Conservation (phyloP, 805 yeast genomes). For the Lachancea lanzarotensis region DNA sequence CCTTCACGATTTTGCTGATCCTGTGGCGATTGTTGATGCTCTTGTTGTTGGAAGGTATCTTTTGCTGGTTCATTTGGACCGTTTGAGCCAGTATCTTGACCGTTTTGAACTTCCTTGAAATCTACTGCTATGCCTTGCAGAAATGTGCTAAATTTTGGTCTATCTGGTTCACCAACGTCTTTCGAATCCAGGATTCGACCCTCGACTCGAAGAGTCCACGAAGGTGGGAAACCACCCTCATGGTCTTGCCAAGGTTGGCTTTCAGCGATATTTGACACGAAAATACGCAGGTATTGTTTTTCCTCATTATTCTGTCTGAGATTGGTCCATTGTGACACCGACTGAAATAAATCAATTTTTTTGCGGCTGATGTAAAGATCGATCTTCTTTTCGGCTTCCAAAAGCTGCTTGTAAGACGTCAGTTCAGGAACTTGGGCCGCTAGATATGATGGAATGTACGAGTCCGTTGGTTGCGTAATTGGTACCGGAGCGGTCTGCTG, state of each 20-base stretch:
- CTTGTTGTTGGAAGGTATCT: neutral
- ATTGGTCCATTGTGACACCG: slow-evolving; percentile 42
- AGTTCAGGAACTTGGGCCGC: slow-evolving; percentile 57
- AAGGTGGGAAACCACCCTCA: slow-evolving; percentile 35
- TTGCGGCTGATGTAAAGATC: slow-evolving; percentile 81
- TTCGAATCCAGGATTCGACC: slow-evolving; percentile 63
- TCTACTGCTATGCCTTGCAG: slow-evolving; percentile 83
- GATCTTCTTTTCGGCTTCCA: slow-evolving; percentile 73
- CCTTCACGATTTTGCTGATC: slow-evolving; percentile 24
- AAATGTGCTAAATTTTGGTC: slow-evolving; percentile 69
- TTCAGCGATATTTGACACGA: slow-evolving; percentile 71
- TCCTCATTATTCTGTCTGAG: slow-evolving; percentile 36
- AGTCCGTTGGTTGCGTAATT: slow-evolving; percentile 44
- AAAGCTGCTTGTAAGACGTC: slow-evolving; percentile 60
- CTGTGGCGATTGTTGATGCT: slow-evolving; percentile 1
- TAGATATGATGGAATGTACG: slow-evolving; percentile 42
- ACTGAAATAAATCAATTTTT: slow-evolving; percentile 77
- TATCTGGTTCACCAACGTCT: slow-evolving; percentile 40
- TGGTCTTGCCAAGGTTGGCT: slow-evolving; percentile 82
- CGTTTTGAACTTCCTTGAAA: slow-evolving; percentile 32
- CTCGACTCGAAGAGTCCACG: slow-evolving; percentile 85
- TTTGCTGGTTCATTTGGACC: neutral
- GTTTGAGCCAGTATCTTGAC: neutral
- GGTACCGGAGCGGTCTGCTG: slow-evolving; percentile 27
- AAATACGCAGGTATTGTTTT: slow-evolving; percentile 68